Conservation (phyloP, 371 early-diverging fungal species). For the Rhizomucor miehei region DNA sequence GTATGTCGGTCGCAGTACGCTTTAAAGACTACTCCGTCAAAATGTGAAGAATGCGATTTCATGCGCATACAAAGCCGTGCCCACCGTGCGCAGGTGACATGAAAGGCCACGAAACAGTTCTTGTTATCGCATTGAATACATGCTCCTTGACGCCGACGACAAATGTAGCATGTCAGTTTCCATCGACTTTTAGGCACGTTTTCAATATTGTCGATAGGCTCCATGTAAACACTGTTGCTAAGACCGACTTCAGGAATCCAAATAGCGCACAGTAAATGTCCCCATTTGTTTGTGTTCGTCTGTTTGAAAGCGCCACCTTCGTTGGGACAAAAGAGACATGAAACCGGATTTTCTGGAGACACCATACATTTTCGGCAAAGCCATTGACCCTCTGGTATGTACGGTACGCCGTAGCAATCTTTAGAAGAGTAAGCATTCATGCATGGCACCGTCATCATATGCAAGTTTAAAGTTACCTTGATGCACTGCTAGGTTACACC, state of each 20-base stretch:
- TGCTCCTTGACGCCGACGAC: constrained; percentile 83
- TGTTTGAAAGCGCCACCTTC: constrained; percentile 97
- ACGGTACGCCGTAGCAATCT: constrained; percentile 99
- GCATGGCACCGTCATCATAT: background rate
- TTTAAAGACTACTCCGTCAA: constrained; percentile 57
- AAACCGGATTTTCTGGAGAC: constrained; percentile 85
- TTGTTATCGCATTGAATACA: constrained; percentile 94
- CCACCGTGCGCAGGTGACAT: constrained; percentile 91
- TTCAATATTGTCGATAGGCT: constrained; percentile 92
- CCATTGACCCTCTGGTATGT: constrained; percentile 99
- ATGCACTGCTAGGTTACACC: constrained; percentile 98
- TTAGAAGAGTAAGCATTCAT: constrained; percentile 2
- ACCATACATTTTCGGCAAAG: constrained; percentile 97
- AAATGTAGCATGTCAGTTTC: constrained; percentile 86
- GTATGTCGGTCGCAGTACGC: constrained; percentile 86
- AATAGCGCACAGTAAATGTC: constrained; percentile 92
- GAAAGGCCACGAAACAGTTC: constrained; percentile 89
- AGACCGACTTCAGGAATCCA: constrained; percentile 96
- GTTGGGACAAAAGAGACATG: constrained; percentile 93
- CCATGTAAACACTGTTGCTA: constrained; percentile 93
- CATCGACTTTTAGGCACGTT: constrained; percentile 88
- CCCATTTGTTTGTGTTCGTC: constrained; percentile 92
- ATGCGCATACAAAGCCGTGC: constrained; percentile 88
- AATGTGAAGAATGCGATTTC: constrained; percentile 49
- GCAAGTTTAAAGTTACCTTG: constrained; percentile 63